phyloP scores from a whole-genome alignment of 1,139 yeast genomes.

The Candida dubliniensis region DNA sequence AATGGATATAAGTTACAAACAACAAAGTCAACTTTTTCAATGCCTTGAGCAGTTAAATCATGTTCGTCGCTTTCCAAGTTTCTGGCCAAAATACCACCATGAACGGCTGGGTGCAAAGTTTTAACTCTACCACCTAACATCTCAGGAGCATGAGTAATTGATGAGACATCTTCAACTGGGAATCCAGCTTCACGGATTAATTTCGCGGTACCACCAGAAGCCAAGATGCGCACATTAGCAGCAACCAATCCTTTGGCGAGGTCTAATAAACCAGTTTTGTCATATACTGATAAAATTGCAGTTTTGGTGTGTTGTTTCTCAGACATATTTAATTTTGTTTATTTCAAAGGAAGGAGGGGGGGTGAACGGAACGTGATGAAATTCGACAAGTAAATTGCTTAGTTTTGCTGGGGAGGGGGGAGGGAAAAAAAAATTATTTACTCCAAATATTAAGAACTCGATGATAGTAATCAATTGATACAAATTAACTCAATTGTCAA shows the following conservation, averaged over 20 bases:
- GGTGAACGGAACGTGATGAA: neutral
- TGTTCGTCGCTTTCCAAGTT: slow-evolving; percentile 85
- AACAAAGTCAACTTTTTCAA: slow-evolving; percentile 93
- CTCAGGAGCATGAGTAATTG: slow-evolving; percentile 97
- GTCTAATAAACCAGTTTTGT: slow-evolving; percentile 93
- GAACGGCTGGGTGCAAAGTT: slow-evolving; percentile 97
- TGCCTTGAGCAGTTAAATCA: slow-evolving; percentile 83
- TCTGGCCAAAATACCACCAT: slow-evolving; percentile 97
- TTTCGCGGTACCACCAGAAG: slow-evolving; percentile 96
- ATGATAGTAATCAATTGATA: no score
- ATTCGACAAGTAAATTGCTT: neutral
- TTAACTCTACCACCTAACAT: slow-evolving; percentile 98
- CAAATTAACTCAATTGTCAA: no score
- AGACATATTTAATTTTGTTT: slow-evolving; percentile 23
- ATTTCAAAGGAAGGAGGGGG: neutral
- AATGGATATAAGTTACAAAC: slow-evolving; percentile 98
- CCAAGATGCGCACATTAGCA: slow-evolving; percentile 86
- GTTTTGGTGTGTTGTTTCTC: slow-evolving; percentile 55
- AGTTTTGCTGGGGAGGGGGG: neutral
- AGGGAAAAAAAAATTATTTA: neutral
- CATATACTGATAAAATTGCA: slow-evolving; percentile 94
- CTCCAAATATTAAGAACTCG: no score
- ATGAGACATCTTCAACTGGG: slow-evolving; percentile 93
- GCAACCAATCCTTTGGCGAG: slow-evolving; percentile 91
- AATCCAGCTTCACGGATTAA: slow-evolving; percentile 96